A percentile compares a stretch with the other conserved stretches of the same genome.
phyloP scores from a whole-genome alignment of 768 basidiomycete species.

The Leccinum sublutescens region DNA sequence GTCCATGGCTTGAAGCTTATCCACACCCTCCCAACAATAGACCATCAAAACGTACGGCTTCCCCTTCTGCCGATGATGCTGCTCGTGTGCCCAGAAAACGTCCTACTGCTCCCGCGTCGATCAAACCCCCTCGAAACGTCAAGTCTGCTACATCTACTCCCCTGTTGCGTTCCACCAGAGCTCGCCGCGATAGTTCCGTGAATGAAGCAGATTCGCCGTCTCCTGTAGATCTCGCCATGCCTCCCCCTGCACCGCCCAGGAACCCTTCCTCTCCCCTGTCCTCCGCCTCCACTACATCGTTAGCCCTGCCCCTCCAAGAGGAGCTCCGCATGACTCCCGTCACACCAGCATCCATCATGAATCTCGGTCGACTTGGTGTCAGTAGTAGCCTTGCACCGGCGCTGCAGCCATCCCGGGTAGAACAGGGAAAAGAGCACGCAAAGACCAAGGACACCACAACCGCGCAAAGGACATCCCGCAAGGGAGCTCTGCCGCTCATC shows the following conservation, averaged over 20 bases:
- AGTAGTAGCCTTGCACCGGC: constrained; percentile 42
- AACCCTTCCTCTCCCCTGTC: constrained; percentile 17
- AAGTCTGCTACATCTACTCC: constrained; percentile 64
- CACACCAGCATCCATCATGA: constrained; percentile 93
- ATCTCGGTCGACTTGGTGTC: constrained; percentile 64
- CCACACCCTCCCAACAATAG: constrained; percentile 34
- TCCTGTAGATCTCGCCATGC: constrained; percentile 87
- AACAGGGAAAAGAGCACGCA: constrained; percentile 31
- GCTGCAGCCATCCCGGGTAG: constrained; percentile 16
- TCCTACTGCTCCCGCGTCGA: constrained; percentile 31
- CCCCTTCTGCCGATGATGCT: constrained; percentile 54
- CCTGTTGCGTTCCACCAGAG: constrained; percentile 45
- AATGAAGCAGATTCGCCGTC: constrained; percentile 67
- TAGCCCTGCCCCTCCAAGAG: constrained; percentile 13
- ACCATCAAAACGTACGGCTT: constrained; percentile 51
- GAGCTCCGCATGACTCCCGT: constrained; percentile 61
- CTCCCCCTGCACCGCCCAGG: constrained; percentile 68
- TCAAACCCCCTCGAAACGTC: constrained; percentile 25
- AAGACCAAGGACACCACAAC: constrained; percentile 29
- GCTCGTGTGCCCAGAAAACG: constrained; percentile 50
- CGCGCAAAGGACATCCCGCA: constrained; percentile 27
- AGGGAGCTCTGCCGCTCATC: constrained; percentile 32
- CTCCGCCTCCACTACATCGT: constrained; percentile 1
- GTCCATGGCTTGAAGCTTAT: constrained; percentile 74
- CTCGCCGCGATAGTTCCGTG: constrained; percentile 41